These are phyloP conservation scores for Fraxinus xanthoxyloides DNA, from an alignment of 305 asterid genomes.

Conservation along the genomic window DNA sequence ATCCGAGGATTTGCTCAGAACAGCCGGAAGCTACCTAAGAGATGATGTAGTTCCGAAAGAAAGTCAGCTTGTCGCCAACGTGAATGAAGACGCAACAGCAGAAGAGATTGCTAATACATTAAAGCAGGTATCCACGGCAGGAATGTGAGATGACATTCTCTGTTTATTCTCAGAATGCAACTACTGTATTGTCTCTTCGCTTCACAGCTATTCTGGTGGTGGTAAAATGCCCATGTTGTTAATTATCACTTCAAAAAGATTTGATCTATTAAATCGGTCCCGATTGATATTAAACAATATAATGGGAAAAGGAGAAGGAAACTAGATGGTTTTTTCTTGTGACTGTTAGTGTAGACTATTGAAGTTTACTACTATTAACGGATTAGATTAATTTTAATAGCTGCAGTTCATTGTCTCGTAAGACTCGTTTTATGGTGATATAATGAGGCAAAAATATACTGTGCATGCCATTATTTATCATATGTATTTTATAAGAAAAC, in stretches of 20 bases:
- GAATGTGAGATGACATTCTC: conserved; percentile 28
- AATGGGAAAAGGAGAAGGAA: background rate
- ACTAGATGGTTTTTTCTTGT: background rate
- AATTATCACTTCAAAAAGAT: background rate
- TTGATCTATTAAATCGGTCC: background rate
- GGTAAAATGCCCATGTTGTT: background rate
- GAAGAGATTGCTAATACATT: conserved; percentile 53
- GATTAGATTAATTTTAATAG: background rate
- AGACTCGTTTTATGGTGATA: background rate
- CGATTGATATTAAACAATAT: background rate
- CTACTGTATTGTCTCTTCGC: background rate
- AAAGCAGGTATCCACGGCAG: conserved; percentile 49
- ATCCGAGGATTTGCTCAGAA: conserved; percentile 69
- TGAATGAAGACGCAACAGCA: conserved; percentile 38
- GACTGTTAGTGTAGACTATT: too few relatives aligned
- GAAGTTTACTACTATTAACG: too few relatives aligned
- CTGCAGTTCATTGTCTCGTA: background rate
- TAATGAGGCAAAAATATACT: too few relatives aligned
- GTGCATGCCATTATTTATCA: background rate
- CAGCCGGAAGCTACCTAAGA: conserved; percentile 62
- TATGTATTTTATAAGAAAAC: background rate
- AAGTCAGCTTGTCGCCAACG: conserved; percentile 48
- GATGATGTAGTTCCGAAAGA: conserved; percentile 73
- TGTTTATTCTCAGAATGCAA: background rate
- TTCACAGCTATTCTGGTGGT: background rate